Base-by-base conservation (phyloP, 2,329 filamentous ascomycete genomes). In the Periconia macrospinosa region DNA sequence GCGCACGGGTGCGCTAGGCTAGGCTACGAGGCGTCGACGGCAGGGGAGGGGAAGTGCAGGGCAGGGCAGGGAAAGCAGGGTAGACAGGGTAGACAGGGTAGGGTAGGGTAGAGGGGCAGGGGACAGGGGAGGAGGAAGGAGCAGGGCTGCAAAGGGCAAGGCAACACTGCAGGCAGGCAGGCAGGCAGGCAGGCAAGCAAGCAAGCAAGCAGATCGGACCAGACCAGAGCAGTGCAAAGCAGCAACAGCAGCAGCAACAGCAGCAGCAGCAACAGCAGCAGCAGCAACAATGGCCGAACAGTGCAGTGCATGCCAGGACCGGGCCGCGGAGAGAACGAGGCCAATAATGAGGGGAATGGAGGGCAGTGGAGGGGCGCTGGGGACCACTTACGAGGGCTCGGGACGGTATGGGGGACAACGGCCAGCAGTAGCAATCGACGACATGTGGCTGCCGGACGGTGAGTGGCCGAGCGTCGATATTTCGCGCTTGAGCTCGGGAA, bases 351-450 rank as follows among this genome's bases (percentile, higher is more conserved):
- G n/a, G n/a, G n/a, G n/a, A n/a, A n/a, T n/a, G n/a, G n/a, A n/a
- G n/a, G n/a, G n/a, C n/a, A n/a, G n/a, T n/a, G n/a, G n/a, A n/a
- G n/a, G n/a, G n/a, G n/a, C n/a, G n/a, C n/a, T n/a, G n/a, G n/a
- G n/a, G 56, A 52, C 56, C 67, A 83, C 82, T 79, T 81, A 84
- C 82, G 76, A 77, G 72, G 77, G 72, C 71, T 84, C 80, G 77
- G 79, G 73, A 73, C 78, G 79, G 70, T 77, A 77, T 72, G 79
- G 65, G 67, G 76, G 75, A 76, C 80, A 83, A 74, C 79, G 77
- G 74, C 63, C 59, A 59, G 78, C 67, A 69, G 11, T 45, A 7
- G 43, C 27, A 13, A 76, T 75, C 71, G 78, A 79, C 66, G 71
- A 74, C 65, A 80, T 77, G 54, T 76, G 76, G 49, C 77, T 72